Conservation (phyloP, 202 grass and related monocot species). For the Hordeum pubiflorum region DNA sequence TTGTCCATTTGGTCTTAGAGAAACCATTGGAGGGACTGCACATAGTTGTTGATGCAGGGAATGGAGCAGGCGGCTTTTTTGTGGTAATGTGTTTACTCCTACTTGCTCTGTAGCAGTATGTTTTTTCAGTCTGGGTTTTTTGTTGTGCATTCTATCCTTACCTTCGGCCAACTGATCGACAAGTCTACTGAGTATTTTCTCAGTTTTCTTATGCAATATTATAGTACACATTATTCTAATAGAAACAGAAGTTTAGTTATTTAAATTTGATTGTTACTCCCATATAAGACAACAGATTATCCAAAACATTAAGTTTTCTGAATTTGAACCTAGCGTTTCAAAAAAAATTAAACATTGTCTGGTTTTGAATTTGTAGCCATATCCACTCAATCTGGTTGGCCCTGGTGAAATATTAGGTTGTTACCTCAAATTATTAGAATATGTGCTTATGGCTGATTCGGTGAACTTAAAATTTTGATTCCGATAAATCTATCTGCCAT, state of each 20-base stretch:
- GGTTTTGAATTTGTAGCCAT: background rate
- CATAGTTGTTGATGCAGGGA: slow-evolving; percentile 89
- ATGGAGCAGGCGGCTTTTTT: slow-evolving; percentile 97
- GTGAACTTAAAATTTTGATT: background rate
- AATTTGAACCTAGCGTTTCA: background rate
- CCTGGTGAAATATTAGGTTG: background rate
- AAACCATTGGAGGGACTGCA: slow-evolving; percentile 85
- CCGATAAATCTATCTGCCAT: background rate
- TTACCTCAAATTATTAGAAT: background rate
- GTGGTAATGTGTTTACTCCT: slow-evolving; percentile 57
- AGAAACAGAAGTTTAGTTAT: background rate
- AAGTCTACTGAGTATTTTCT: background rate
- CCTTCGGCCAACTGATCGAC: background rate
- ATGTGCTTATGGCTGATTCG: background rate
- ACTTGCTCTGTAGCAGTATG: background rate
- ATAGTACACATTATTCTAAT: background rate
- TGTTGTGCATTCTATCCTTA: background rate
- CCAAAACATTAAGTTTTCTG: background rate
- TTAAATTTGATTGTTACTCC: background rate
- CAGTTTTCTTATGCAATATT: background rate
- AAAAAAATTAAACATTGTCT: background rate
- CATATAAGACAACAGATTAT: background rate
- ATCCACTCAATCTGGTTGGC: background rate
- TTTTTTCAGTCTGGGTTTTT: background rate
- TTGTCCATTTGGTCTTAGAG: slow-evolving; percentile 44